Conservation (phyloP, 169 alveolate genomes). For the Besnoitia besnoiti region DNA sequence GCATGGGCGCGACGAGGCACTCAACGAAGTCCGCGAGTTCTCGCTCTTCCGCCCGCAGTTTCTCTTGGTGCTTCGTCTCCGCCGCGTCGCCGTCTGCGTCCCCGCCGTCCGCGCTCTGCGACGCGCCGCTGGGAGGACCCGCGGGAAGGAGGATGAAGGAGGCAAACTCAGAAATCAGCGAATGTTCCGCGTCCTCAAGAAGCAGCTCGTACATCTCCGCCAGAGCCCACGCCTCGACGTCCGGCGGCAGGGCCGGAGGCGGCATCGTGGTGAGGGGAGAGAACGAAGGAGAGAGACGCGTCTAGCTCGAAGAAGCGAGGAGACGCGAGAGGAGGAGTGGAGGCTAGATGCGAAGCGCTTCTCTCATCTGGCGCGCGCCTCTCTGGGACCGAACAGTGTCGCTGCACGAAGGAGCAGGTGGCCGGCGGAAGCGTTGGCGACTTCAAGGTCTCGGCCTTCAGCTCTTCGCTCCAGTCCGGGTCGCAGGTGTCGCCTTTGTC, state of each 20-base stretch:
- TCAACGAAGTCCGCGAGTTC: not conserved
- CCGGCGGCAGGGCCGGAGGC: not conserved
- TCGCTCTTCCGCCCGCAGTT: not conserved
- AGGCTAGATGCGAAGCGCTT: too few relatives aligned
- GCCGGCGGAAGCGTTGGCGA: too few relatives aligned
- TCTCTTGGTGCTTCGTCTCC: not conserved
- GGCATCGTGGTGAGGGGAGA: not conserved
- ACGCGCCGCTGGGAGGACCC: not conserved
- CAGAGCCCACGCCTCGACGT: not conserved
- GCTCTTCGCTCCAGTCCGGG: too few relatives aligned
- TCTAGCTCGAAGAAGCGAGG: not conserved
- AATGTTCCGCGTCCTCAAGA: not conserved
- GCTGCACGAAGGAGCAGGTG: too few relatives aligned
- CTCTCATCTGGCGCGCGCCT: too few relatives aligned
- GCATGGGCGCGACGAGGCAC: conserved; percentile 18
- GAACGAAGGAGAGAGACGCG: not conserved
- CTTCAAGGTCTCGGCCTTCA: too few relatives aligned
- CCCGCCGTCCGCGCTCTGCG: not conserved
- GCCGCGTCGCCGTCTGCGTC: not conserved
- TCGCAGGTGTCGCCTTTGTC: too few relatives aligned
- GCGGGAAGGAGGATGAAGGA: not conserved
- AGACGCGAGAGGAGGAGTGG: too few relatives aligned
- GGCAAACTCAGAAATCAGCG: not conserved
- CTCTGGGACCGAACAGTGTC: too few relatives aligned
- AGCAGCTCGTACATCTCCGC: not conserved